Evolutionary conservation across 2,329 filamentous ascomycete species (phyloP).

Genomic region (Penicillium sp.): DNA sequence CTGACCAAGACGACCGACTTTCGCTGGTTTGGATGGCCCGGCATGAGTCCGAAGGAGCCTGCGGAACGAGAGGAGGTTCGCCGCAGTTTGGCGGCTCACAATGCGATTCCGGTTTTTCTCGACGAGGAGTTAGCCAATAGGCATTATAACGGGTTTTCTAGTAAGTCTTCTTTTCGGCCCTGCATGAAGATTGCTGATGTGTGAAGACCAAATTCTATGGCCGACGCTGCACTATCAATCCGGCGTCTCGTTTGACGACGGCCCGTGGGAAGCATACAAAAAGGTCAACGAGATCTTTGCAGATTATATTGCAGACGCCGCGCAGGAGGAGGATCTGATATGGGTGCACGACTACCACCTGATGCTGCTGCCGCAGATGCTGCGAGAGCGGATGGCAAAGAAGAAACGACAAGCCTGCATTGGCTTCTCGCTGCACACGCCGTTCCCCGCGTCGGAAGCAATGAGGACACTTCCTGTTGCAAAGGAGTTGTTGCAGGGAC

Average conservation of each 20-base stretch:
- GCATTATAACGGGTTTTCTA: slow-evolving; percentile 96
- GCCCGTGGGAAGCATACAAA: slow-evolving; percentile 80
- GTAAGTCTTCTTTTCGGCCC: slow-evolving; percentile 49
- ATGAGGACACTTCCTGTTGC: slow-evolving; percentile 87
- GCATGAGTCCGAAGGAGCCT: slow-evolving; percentile 75
- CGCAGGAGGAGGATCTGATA: slow-evolving; percentile 80
- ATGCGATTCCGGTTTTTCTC: slow-evolving; percentile 81
- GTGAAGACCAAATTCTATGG: slow-evolving; percentile 85
- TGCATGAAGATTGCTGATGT: not conserved
- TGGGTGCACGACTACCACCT: slow-evolving; percentile 98
- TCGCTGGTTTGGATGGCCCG: slow-evolving; percentile 96
- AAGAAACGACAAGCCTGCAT: slow-evolving; percentile 79
- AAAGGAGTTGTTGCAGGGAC: slow-evolving; percentile 73
- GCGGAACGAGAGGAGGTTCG: slow-evolving; percentile 64
- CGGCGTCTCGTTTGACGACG: slow-evolving; percentile 89
- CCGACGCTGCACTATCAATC: slow-evolving; percentile 96
- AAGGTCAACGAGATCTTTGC: slow-evolving; percentile 88
- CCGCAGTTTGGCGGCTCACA: slow-evolving; percentile 70
- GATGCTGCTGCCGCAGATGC: slow-evolving; percentile 88
- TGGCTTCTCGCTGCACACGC: slow-evolving; percentile 92
- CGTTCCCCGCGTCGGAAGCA: slow-evolving; percentile 88
- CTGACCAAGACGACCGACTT: slow-evolving; percentile 85
- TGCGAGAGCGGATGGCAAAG: slow-evolving; percentile 68
- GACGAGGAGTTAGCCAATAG: slow-evolving; percentile 81
- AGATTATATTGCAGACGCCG: slow-evolving; percentile 72